phyloP scores from a whole-genome alignment of 1,284 basidiomycete species.

The Cutaneotrichosporon cavernicola region DNA sequence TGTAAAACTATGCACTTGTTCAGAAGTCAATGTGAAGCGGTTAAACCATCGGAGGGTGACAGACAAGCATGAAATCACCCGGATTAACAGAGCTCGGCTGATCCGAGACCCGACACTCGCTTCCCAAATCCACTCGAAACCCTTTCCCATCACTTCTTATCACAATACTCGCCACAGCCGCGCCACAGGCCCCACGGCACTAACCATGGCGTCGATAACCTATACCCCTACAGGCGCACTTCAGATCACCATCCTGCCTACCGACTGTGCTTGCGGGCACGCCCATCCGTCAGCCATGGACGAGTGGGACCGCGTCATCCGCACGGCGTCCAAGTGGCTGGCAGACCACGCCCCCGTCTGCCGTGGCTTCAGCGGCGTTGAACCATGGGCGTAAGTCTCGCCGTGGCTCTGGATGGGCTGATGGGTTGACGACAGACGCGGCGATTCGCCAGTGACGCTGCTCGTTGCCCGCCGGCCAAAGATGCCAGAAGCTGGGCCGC shows the following conservation, averaged over 20 bases:
- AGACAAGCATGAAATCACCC: too few species aligned
- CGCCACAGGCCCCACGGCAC: background rate
- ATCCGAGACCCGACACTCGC: background rate
- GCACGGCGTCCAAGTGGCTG: conserved; percentile 14
- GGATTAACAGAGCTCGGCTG: background rate
- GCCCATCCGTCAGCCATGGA: conserved; percentile 14
- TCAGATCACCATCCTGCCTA: conserved; percentile 12
- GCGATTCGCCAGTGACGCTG: conserved; percentile 6
- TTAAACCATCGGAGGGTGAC: background rate
- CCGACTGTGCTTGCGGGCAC: conserved; percentile 8
- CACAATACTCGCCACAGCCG: background rate
- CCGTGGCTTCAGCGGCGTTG: conserved; percentile 16
- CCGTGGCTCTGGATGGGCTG: background rate
- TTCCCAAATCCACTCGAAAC: background rate
- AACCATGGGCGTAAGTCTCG: conserved; percentile 22
- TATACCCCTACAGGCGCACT: conserved; percentile 13
- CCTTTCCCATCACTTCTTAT: background rate
- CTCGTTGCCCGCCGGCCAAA: conserved; percentile 6
- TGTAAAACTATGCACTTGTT: background rate
- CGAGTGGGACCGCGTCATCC: conserved; percentile 18
- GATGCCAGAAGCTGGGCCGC: background rate
- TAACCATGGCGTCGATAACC: conserved; percentile 3
- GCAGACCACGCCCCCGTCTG: conserved; percentile 18
- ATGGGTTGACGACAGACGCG: conserved; percentile 10
- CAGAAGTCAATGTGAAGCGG: background rate